A percentile compares a stretch with the other conserved stretches of the same genome.
phyloP scores from a whole-genome alignment of 192 early-diverging fungal genomes.

The Obelidium mucronatum region DNA sequence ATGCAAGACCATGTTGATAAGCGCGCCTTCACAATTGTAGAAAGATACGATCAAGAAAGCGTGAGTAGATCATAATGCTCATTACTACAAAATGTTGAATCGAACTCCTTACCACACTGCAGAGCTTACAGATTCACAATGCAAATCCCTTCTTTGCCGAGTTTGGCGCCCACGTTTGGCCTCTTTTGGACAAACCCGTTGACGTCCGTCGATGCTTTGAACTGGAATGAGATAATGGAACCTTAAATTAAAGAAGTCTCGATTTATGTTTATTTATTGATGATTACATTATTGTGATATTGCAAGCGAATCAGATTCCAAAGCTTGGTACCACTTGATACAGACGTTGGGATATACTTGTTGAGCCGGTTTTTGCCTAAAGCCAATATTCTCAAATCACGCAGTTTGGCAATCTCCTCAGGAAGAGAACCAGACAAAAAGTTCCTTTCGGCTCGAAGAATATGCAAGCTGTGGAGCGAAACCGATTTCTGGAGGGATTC shows the following conservation, averaged over 20 bases:
- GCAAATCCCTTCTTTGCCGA: constrained; percentile 28
- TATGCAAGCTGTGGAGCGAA: not conserved
- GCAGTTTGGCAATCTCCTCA: not conserved
- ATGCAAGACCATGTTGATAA: constrained; percentile 28
- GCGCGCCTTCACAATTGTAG: constrained; percentile 38
- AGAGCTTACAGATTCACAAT: constrained; percentile 10
- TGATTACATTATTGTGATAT: not conserved
- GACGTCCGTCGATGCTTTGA: constrained; percentile 29
- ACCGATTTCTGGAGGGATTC: not conserved
- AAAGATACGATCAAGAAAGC: constrained; percentile 30
- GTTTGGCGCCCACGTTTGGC: constrained; percentile 6
- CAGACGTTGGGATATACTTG: not conserved
- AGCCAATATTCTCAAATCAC: not conserved
- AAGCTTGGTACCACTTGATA: not conserved
- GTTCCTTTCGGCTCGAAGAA: not conserved
- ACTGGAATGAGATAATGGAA: not conserved
- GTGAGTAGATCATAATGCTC: constrained; percentile 1
- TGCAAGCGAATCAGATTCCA: constrained; percentile 1
- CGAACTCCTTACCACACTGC: not conserved
- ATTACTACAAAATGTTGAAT: no score
- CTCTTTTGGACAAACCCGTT: constrained; percentile 25
- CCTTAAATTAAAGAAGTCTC: no score
- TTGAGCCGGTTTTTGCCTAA: not conserved
- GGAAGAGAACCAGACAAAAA: constrained; percentile 5
- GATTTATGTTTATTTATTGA: no score